Percentiles rank a stretch among this genome's conserved stretches.
Evolutionary conservation across 352 stramenopile species (phyloP).

Genomic region (Phytopythium boreale): DNA sequence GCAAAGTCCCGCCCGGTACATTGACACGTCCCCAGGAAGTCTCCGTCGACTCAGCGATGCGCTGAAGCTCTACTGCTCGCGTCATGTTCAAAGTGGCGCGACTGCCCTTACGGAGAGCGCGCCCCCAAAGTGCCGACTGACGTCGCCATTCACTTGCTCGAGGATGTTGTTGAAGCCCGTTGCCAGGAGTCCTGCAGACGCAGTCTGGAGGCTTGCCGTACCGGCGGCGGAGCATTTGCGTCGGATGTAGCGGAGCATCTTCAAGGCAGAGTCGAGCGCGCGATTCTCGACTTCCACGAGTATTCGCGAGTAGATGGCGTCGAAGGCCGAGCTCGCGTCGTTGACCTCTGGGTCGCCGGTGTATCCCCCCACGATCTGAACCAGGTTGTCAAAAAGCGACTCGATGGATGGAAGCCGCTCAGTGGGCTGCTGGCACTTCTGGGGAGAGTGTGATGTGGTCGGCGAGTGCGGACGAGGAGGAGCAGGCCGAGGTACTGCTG

Average conservation of each 20-base stretch:
- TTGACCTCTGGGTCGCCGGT: background rate
- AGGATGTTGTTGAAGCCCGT: slow-evolving; percentile 64
- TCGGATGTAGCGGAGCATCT: slow-evolving; percentile 72
- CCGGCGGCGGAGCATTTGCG: slow-evolving; percentile 41
- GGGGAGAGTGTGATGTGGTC: background rate
- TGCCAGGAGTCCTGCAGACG: slow-evolving; percentile 11
- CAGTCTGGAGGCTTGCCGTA: background rate
- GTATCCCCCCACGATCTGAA: slow-evolving; percentile 1
- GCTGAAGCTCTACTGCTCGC: background rate
- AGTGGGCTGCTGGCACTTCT: background rate
- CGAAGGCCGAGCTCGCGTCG: slow-evolving; percentile 32
- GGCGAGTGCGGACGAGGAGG: background rate
- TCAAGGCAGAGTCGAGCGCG: slow-evolving; percentile 48
- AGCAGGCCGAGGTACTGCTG: slow-evolving; percentile 6
- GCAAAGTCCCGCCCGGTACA: background rate
- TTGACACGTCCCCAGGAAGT: background rate
- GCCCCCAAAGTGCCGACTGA: slow-evolving; percentile 45
- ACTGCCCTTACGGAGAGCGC: slow-evolving; percentile 35
- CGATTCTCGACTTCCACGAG: slow-evolving; percentile 64
- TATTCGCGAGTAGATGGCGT: slow-evolving; percentile 74
- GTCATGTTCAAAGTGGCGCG: slow-evolving; percentile 23
- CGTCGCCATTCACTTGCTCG: slow-evolving; percentile 52
- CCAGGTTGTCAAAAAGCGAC: slow-evolving; percentile 35
- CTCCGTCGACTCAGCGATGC: background rate
- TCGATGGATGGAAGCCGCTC: slow-evolving; percentile 46